A percentile compares a stretch with the other conserved stretches of the same genome.
phyloP scores from a whole-genome alignment of 768 basidiomycete species.

The Omphalotus guepiniiformis region DNA sequence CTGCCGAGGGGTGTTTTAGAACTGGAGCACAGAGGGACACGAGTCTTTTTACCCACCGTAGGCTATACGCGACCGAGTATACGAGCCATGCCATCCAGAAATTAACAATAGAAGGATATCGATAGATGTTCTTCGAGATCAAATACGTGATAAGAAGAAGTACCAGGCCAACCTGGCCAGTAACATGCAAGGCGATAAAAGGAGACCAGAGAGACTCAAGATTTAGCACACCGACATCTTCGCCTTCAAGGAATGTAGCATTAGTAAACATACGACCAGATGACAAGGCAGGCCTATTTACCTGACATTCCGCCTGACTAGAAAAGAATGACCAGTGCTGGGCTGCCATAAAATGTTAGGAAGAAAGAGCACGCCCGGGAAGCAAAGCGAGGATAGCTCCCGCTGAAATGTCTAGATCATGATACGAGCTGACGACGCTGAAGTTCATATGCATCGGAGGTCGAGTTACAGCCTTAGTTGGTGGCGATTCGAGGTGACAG shows the following conservation, averaged over 20 bases:
- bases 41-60: constrained; percentile 38
- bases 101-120: constrained; percentile 52
- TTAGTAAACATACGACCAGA: too few species aligned
- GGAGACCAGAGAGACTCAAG: constrained; percentile 27
- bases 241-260: background rate
- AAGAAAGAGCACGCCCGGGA: too few species aligned
- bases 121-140: constrained; percentile 35
- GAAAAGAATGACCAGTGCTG: too few species aligned
- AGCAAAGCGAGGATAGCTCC: too few species aligned
- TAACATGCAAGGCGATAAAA: constrained; percentile 44
- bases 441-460: too few species aligned
- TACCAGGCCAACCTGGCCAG: constrained; percentile 49
- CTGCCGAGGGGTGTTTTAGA: constrained; percentile 8
- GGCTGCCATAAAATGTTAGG: too few species aligned
- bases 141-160: constrained; percentile 43
- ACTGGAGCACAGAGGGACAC: background rate
- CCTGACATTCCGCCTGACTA: too few species aligned
- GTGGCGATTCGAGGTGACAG: too few species aligned
- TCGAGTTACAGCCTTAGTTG: too few species aligned
- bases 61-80: constrained; percentile 46
- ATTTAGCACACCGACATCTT: constrained; percentile 14
- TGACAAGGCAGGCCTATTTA: too few species aligned
- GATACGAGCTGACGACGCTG: too few species aligned
- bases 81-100: constrained; percentile 55
- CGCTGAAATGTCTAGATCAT: too few species aligned